These are phyloP conservation scores for Neotropicomus parvogracilis DNA, from an alignment of 1,284 basidiomycete species.

Conservation along the genomic window DNA sequence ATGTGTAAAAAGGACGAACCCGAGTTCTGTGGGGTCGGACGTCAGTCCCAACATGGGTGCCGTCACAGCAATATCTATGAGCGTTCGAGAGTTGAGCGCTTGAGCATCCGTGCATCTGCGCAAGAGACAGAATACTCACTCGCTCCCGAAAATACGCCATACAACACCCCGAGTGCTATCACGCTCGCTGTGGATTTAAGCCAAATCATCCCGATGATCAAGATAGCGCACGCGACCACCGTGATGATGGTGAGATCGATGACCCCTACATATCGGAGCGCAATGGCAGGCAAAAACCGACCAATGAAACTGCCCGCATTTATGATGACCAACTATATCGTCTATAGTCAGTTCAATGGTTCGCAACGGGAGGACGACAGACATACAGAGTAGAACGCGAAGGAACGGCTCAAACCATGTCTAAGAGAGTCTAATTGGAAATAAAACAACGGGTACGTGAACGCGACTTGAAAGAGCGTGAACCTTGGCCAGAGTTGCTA, in stretches of 20 bases:
- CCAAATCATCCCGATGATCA: conserved; percentile 42
- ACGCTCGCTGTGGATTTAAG: conserved; percentile 39
- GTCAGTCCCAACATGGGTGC: conserved; percentile 27
- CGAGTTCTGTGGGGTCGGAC: conserved; percentile 25
- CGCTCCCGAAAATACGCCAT: conserved; percentile 49
- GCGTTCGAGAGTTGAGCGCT: background rate
- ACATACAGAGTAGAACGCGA: conserved; percentile 33
- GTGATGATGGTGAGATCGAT: conserved; percentile 41
- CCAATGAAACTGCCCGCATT: conserved; percentile 42
- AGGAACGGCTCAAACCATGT: conserved; percentile 24
- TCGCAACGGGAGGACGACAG: background rate
- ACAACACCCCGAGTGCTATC: conserved; percentile 45
- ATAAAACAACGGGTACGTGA: conserved; percentile 30
- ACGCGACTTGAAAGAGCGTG: conserved; percentile 22
- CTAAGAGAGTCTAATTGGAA: conserved; percentile 29
- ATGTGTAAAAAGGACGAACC: conserved; percentile 16
- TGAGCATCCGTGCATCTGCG: background rate
- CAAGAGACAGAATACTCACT: conserved; percentile 6
- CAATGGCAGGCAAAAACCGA: conserved; percentile 36
- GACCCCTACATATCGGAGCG: conserved; percentile 38
- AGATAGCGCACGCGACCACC: conserved; percentile 20
- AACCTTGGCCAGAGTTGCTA: conserved; percentile 11
- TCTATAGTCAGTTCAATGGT: background rate
- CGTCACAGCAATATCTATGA: conserved; percentile 25
- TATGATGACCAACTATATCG: conserved; percentile 41